These are phyloP conservation scores for Plasmodium fragile DNA, from an alignment of 169 alveolate species.

Conservation along the genomic window DNA sequence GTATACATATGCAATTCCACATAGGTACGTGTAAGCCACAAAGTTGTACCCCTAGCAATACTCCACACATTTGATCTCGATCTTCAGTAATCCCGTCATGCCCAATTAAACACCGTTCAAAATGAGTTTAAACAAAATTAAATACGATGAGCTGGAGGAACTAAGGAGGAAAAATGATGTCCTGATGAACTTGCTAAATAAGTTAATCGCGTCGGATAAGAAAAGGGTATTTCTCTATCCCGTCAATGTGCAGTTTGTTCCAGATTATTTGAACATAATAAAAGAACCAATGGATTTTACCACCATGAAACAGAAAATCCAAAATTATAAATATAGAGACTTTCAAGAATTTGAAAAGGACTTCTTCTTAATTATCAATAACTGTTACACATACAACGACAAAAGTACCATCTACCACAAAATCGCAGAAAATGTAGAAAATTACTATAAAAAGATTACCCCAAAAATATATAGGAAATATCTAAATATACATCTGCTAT, in stretches of 20 bases:
- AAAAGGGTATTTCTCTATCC: slow-evolving; percentile 91
- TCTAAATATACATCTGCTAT: slow-evolving; percentile 38
- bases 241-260: slow-evolving; percentile 90
- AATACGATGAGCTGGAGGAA: slow-evolving; percentile 63
- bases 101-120: neutral
- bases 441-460: slow-evolving; percentile 38
- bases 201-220: slow-evolving; percentile 83
- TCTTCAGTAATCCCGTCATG: neutral
- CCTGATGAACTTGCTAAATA: slow-evolving; percentile 78
- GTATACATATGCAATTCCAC: neutral
- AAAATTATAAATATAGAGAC: slow-evolving; percentile 85
- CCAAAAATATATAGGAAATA: slow-evolving; percentile 43
- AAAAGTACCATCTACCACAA: slow-evolving; percentile 84
- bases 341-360: slow-evolving; percentile 91
- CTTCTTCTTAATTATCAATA: slow-evolving; percentile 89
- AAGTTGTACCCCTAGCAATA: neutral
- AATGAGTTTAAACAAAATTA: slow-evolving; percentile 58
- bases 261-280: slow-evolving; percentile 93
- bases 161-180: slow-evolving; percentile 67
- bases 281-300: slow-evolving; percentile 95
- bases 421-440: slow-evolving; percentile 49
- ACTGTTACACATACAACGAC: slow-evolving; percentile 92
- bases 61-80: neutral
- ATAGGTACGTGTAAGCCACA: slow-evolving; percentile 12
- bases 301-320: slow-evolving; percentile 88